phyloP scores from a whole-genome alignment of 2,329 filamentous ascomycete genomes.

The Penicillium capsulatum region DNA sequence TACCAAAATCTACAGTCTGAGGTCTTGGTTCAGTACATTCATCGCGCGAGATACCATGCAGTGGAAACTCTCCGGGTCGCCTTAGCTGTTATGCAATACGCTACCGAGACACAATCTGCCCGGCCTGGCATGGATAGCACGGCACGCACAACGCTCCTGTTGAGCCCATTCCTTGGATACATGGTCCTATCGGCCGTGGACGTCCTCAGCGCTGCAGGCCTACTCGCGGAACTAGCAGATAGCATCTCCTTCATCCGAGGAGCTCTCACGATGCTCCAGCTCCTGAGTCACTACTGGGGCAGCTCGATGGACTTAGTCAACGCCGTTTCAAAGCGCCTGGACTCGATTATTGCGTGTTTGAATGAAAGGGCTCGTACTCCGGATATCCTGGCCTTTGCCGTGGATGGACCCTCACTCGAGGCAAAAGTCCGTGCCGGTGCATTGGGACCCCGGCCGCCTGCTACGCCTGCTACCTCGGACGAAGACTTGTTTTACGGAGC shows the following conservation, averaged over 20 bases:
- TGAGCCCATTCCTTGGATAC: constrained; percentile 61
- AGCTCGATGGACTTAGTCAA: constrained; percentile 52
- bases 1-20: constrained; percentile 42
- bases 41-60: constrained; percentile 51
- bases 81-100: constrained; percentile 22
- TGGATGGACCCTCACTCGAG: constrained; percentile 38
- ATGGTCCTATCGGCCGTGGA: constrained; percentile 62
- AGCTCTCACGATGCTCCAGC: constrained; percentile 53
- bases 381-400: constrained; percentile 37
- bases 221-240: constrained; percentile 48
- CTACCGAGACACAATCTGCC: constrained; percentile 22
- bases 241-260: constrained; percentile 54
- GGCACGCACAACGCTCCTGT: constrained; percentile 40
- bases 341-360: constrained; percentile 40
- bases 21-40: constrained; percentile 45
- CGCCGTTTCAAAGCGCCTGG: constrained; percentile 47
- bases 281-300: constrained; percentile 58
- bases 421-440: constrained; percentile 32
- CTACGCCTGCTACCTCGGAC: constrained; percentile 15
- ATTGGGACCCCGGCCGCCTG: constrained; percentile 10
- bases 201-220: constrained; percentile 59
- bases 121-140: constrained; percentile 15
- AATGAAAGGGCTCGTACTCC: constrained; percentile 31
- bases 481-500: constrained; percentile 45
- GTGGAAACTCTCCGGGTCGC: constrained; percentile 49